Evolutionary conservation across 129 eudicot genomes (phyloP).

Genomic region (Flaveria robusta): DNA sequence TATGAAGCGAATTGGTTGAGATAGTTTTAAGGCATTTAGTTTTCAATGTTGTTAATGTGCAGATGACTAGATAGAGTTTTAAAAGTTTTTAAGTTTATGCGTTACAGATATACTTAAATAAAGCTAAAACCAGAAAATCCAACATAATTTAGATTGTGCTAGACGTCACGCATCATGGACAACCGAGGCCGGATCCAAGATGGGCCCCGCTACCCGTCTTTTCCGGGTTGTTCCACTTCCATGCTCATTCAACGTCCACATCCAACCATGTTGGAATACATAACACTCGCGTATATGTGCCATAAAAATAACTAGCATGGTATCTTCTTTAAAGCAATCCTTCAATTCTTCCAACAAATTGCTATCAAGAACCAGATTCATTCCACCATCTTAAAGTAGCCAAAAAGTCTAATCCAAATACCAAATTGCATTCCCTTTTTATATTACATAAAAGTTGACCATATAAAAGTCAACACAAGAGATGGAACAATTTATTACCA

Average conservation of each 20-base stretch:
- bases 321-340: conserved; percentile 35
- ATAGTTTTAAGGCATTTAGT: too few species aligned
- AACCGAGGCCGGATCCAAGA: conserved; percentile 22
- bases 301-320: conserved; percentile 31
- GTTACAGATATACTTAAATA: too few species aligned
- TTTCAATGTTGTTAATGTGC: too few species aligned
- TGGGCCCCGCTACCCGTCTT: conserved; percentile 5
- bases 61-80: too few species aligned
- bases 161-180: conserved; percentile 4
- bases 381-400: conserved; percentile 30
- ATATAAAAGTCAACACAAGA: conserved; percentile 33
- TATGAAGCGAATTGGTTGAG: too few species aligned
- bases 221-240: conserved; percentile 7
- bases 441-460: conserved; percentile 28
- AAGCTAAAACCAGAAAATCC: background rate
- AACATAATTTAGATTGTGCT: background rate
- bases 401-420: conserved; percentile 24
- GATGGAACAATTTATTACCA: conserved; percentile 1
- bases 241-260: conserved; percentile 12
- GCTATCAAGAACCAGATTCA: conserved; percentile 43
- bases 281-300: conserved; percentile 30
- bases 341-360: conserved; percentile 23
- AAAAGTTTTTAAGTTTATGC: too few species aligned
- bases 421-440: conserved; percentile 21
- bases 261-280: conserved; percentile 34